These are phyloP conservation scores for Candida broadrunensis DNA, from an alignment of 805 yeast genomes.

Conservation along the genomic window DNA sequence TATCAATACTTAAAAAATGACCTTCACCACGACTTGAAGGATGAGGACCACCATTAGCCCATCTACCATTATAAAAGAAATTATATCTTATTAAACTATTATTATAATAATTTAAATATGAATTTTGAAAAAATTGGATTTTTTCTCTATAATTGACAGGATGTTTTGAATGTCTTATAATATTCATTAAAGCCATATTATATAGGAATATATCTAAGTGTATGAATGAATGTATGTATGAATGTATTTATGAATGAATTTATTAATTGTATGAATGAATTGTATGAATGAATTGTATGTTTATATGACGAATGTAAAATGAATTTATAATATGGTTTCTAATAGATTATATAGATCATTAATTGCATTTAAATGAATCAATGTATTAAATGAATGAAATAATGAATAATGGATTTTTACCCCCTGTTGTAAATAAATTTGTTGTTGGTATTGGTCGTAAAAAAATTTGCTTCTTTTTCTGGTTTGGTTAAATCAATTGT, in stretches of 20 bases:
- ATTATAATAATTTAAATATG: conserved; percentile 7
- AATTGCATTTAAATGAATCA: not conserved
- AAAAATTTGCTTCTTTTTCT: no score
- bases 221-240: no score
- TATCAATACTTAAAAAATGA: conserved; percentile 22
- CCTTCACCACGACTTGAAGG: conserved; percentile 10
- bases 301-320: no score
- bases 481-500: no score
- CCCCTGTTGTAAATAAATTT: no score
- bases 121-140: conserved; percentile 12
- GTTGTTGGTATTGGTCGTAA: no score
- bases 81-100: conserved; percentile 6
- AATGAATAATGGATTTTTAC: not conserved
- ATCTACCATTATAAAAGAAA: conserved; percentile 7
- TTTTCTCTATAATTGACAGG: conserved; percentile 5
- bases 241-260: no score
- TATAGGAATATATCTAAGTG: not conserved
- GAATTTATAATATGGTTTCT: no score
- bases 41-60: conserved; percentile 16
- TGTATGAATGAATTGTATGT: no score
- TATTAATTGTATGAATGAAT: no score
- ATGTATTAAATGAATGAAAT: not conserved
- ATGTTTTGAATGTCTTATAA: conserved; percentile 10
- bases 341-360: not conserved
- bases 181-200: conserved; percentile 11